Evolutionary conservation across 306 rosid genomes (phyloP), one percentile per base, ranked within the genome.

Genomic region (Comarum palustre): DNA sequence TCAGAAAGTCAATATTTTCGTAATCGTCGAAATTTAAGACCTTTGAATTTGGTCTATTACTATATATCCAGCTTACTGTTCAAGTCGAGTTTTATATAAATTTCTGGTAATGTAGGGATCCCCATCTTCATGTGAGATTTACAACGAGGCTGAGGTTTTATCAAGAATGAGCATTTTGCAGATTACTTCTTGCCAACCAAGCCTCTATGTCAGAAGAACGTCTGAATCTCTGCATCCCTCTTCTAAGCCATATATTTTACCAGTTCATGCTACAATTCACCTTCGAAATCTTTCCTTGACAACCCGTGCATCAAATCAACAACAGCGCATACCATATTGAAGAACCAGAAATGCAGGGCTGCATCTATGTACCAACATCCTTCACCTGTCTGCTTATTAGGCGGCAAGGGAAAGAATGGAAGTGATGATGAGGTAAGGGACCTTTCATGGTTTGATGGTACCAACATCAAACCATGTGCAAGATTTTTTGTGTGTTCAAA

Each of bases 391-490:
- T 55, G 75, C n/a, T 41, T 57, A 10, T 55, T 71, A 42, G 75
- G 54, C 11, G 66, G 54, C 54, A 57, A 41, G 75, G 75, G 75
- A 71, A 55, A 57, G 66, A 57, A 57, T 57, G 54, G 46, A 55
- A 10, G 52, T 1, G 54, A 60, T 38, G 8, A 54, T 36, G 64
- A 71, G 74, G 74, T 71, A 54, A 54, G 12, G 38, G 32, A 22
- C 38, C 10, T 36, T 36, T n/a, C n/a, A n/a, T n/a, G n/a, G n/a
- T n/a, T n/a, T n/a, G n/a, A n/a, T n/a, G n/a, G n/a, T n/a, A n/a
- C n/a, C n/a, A n/a, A n/a, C n/a, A n/a, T n/a, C n/a, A n/a, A 55
- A 16, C 8, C 7, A 70, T 20, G 34, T 17, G 25, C 15, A 13
- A 39, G 52, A 14, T 16, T 70, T 47, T 19, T 50, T 24, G 52